Evolutionary conservation across 345 rosid species (phyloP).

Genomic region (Aquilaria yunnanensis): DNA sequence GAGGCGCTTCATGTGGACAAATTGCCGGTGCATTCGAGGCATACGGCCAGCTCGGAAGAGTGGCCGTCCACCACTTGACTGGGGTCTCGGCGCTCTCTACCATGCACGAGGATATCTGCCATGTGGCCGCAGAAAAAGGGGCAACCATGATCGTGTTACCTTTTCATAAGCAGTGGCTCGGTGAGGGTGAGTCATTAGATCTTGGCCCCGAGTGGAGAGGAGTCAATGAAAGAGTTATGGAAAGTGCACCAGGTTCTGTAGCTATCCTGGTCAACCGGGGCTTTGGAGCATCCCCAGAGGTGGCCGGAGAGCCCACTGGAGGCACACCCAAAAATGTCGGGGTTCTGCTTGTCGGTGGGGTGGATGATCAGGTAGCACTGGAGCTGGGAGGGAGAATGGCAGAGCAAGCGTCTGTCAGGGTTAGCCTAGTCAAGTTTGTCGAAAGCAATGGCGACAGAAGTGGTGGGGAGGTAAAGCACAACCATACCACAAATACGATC

Average conservation of each 20-base stretch:
- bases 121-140: slow-evolving; percentile 25
- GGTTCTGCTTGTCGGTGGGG: slow-evolving; percentile 25
- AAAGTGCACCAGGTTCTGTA: slow-evolving; percentile 29
- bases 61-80: slow-evolving; percentile 18
- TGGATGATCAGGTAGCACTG: slow-evolving; percentile 27
- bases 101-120: slow-evolving; percentile 40
- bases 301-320: background rate
- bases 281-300: slow-evolving; percentile 2
- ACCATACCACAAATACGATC: background rate
- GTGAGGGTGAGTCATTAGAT: slow-evolving; percentile 14
- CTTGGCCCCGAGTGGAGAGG: slow-evolving; percentile 20
- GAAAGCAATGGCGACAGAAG: background rate
- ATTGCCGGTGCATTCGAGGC: slow-evolving; percentile 18
- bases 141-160: slow-evolving; percentile 35
- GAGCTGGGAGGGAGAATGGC: slow-evolving; percentile 22
- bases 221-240: slow-evolving; percentile 29
- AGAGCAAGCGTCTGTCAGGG: slow-evolving; percentile 4
- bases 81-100: slow-evolving; percentile 26
- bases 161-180: slow-evolving; percentile 23
- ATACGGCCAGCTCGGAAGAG: slow-evolving; percentile 4
- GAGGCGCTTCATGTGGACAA: slow-evolving; percentile 7
- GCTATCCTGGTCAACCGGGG: slow-evolving; percentile 34
- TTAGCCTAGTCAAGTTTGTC: slow-evolving; percentile 16
- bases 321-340: slow-evolving; percentile 4
- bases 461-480: background rate